These are phyloP conservation scores for Sporisorium scitamineum DNA, from an alignment of 1,284 basidiomycete genomes.

Conservation along the genomic window DNA sequence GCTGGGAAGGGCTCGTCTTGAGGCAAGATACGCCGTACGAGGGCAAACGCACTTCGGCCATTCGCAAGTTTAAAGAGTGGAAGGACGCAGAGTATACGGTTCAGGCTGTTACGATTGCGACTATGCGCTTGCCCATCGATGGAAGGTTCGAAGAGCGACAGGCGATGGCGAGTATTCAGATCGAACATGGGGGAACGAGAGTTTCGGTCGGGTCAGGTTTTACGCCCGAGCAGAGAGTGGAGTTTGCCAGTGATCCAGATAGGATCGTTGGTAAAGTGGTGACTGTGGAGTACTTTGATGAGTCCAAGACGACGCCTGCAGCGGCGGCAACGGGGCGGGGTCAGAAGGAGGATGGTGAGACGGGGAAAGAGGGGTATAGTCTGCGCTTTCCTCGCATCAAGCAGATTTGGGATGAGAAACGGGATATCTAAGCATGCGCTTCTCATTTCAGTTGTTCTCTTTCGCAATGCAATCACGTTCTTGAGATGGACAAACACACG, in stretches of 20 bases:
- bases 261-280: slow-evolving; percentile 50
- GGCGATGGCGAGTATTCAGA: slow-evolving; percentile 45
- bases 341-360: slow-evolving; percentile 7
- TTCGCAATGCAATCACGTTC: background rate
- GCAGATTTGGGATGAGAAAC: slow-evolving; percentile 41
- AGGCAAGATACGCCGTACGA: slow-evolving; percentile 51
- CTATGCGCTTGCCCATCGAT: slow-evolving; percentile 54
- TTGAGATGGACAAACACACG: background rate
- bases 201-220: slow-evolving; percentile 59
- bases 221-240: slow-evolving; percentile 46
- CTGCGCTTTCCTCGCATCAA: slow-evolving; percentile 61
- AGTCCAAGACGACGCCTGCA: slow-evolving; percentile 19
- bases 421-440: slow-evolving; percentile 27
- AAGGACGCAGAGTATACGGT: slow-evolving; percentile 59
- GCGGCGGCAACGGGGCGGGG: background rate
- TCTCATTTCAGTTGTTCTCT: background rate
- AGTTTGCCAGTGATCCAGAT: slow-evolving; percentile 44
- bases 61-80: slow-evolving; percentile 57
- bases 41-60: slow-evolving; percentile 47
- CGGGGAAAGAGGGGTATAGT: slow-evolving; percentile 26
- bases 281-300: slow-evolving; percentile 57
- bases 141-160: slow-evolving; percentile 41
- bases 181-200: slow-evolving; percentile 43
- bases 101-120: slow-evolving; percentile 26
- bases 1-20: slow-evolving; percentile 59